phyloP scores from a whole-genome alignment of 441 rosid genomes.

The Eutrema salsugineum region DNA sequence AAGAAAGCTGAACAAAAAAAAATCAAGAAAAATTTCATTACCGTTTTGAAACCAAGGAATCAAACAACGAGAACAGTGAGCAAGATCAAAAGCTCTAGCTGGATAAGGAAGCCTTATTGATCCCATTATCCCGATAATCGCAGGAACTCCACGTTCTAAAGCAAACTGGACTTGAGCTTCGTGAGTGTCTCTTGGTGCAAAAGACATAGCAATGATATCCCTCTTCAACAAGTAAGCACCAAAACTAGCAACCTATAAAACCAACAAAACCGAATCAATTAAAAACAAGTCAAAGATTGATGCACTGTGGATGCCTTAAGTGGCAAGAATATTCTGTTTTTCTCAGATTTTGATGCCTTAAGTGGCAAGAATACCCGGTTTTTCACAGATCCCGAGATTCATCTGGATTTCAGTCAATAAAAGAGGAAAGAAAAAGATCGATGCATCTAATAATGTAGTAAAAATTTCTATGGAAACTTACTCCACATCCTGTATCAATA shows the following conservation, averaged over 20 bases:
- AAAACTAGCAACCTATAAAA: constrained; percentile 78
- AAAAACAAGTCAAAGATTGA: background rate
- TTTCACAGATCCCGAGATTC: background rate
- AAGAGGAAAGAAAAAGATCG: background rate
- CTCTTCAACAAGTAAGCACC: constrained; percentile 84
- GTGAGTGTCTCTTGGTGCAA: constrained; percentile 90
- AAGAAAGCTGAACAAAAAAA: background rate
- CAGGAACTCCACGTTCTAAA: constrained; percentile 91
- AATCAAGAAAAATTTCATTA: constrained; percentile 25
- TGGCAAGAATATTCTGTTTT: background rate
- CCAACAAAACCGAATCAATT: background rate
- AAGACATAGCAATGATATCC: constrained; percentile 65
- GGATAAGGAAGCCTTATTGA: constrained; percentile 83
- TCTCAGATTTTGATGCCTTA: background rate
- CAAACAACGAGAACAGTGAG: constrained; percentile 90
- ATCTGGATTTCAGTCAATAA: background rate
- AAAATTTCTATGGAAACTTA: constrained; percentile 43
- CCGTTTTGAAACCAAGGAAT: constrained; percentile 77
- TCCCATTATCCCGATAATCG: constrained; percentile 78
- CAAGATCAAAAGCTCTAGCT: constrained; percentile 84
- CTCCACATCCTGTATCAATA: constrained; percentile 90
- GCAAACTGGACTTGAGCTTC: constrained; percentile 95
- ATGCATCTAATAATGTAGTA: background rate
- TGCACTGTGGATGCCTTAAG: background rate
- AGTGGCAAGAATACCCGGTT: background rate